Base-by-base conservation (phyloP, 2,329 filamentous ascomycete species). In the Paecilomyces sp. region DNA sequence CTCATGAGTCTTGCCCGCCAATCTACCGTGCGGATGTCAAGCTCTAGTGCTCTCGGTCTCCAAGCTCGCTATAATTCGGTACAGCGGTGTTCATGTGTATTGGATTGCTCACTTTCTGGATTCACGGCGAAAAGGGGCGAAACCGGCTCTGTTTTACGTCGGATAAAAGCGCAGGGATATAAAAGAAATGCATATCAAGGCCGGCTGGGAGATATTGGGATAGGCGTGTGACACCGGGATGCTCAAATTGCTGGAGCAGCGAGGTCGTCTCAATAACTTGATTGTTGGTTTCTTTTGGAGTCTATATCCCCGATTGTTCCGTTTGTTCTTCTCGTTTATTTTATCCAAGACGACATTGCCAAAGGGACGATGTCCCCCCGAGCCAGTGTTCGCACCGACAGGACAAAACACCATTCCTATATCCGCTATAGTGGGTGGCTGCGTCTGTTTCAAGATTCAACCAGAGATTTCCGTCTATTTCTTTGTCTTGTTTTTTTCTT, bases 91-190 rank as follows among this genome's bases (percentile, higher is more conserved):
- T 55, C 36, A 31, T 61, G 41, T 64, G 56, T 63, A 61, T 53
- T 56, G 54, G 51, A 61, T 59, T 58, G 60, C 63, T 61, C 56
- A 60, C 57, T 56, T 63, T 60, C 36, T 58, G 30, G 60, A 55
- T 61, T 61, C 61, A 63, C 70, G 63, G 68, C 69, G 70, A 70
- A 70, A 67, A 33, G 63, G 63, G 62, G 63, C 5, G 41, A 47
- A 47, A 53, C 24, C 24, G 51, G 51, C 28, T 53, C 24, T n/a
- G 18, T 30, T 11, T 7, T 30, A 53, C 24, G 51, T 53, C 51
- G 22, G 11, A 53, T 25, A 53, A 53, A 53, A 53, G 22, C 13
- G 41, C 41, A 22, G 15, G 41, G 41, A 3, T 47, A 47, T 33
- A 53, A 53, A 53, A 30, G 28, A 53, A 53, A 53, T 53, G 51